A percentile compares a stretch with the other conserved stretches of the same genome.
Evolutionary conservation across 2,329 filamentous ascomycete species (phyloP).

Genomic region (Setomelanomma holmii): DNA sequence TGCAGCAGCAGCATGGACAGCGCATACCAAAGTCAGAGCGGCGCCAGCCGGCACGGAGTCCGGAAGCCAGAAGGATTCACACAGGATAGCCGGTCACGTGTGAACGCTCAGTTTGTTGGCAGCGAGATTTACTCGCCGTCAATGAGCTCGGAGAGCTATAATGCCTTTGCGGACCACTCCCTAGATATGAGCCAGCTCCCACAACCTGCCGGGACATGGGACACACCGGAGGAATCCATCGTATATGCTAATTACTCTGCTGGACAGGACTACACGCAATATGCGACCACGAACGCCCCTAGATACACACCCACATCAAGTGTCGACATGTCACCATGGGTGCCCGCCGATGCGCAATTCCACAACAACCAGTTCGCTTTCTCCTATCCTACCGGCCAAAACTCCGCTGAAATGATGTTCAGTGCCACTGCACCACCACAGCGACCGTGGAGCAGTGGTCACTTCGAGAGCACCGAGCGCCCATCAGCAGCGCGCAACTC

Average conservation of each 20-base stretch:
- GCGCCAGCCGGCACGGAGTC: constrained; percentile 43
- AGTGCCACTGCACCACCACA: constrained; percentile 23
- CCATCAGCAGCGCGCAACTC: constrained; percentile 30
- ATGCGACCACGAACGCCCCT: constrained; percentile 31
- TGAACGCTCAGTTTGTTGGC: constrained; percentile 40
- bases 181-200: constrained; percentile 45
- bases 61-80: constrained; percentile 34
- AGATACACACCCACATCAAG: constrained; percentile 29
- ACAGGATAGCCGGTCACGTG: constrained; percentile 40
- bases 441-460: constrained; percentile 27
- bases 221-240: constrained; percentile 39
- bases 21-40: constrained; percentile 50
- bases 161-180: constrained; percentile 36
- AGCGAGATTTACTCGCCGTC: constrained; percentile 46
- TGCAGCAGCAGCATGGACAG: constrained; percentile 54
- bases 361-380: constrained; percentile 36
- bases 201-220: constrained; percentile 39
- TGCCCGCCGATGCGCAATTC: constrained; percentile 32
- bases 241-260: constrained; percentile 48
- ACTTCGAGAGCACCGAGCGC: constrained; percentile 29
- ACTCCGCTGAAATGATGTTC: constrained; percentile 34
- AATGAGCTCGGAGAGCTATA: constrained; percentile 46
- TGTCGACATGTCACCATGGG: constrained; percentile 32
- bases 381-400: constrained; percentile 29
- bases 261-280: constrained; percentile 45